Percentiles rank a stretch among this genome's conserved stretches.
phyloP scores from a whole-genome alignment of 2,329 filamentous ascomycete species.

The Pyrenochaeta sp. region DNA sequence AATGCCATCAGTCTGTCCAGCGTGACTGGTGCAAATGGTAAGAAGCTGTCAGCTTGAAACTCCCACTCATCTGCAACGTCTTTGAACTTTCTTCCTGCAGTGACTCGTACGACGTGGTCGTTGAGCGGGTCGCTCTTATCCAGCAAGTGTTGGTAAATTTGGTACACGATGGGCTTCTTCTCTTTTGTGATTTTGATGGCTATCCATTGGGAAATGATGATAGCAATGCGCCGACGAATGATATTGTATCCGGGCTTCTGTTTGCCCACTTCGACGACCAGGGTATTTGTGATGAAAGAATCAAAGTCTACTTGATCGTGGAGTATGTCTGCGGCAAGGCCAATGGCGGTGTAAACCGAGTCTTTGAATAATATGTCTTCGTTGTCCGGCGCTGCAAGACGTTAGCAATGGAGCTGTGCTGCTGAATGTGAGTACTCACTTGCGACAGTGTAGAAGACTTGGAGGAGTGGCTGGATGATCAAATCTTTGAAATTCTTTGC shows the following conservation, averaged over 20 bases:
- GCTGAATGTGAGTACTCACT: conserved; percentile 55
- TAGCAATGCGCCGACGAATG: conserved; percentile 84
- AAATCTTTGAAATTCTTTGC: conserved; percentile 87
- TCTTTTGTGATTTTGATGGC: conserved; percentile 75
- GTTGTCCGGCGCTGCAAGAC: conserved; percentile 60
- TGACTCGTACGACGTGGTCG: conserved; percentile 90
- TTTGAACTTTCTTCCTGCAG: conserved; percentile 84
- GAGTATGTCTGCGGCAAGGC: conserved; percentile 81
- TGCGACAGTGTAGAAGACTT: conserved; percentile 82
- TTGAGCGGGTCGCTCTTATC: conserved; percentile 80
- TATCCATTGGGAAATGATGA: conserved; percentile 90
- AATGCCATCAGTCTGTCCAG: conserved; percentile 77
- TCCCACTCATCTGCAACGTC: conserved; percentile 84
- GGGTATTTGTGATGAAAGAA: conserved; percentile 74
- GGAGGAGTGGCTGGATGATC: conserved; percentile 78
- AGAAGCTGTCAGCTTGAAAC: conserved; percentile 76
- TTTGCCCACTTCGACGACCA: conserved; percentile 81
- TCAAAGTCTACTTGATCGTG: conserved; percentile 84
- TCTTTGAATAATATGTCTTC: conserved; percentile 86
- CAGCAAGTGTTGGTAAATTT: conserved; percentile 88
- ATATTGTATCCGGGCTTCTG: conserved; percentile 76
- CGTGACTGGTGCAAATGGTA: conserved; percentile 78
- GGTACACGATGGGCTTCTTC: conserved; percentile 79
- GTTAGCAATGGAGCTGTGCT: conserved; percentile 21
- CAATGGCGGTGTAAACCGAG: conserved; percentile 92